phyloP scores from a whole-genome alignment of 495 filamentous ascomycete genomes.

The Xylaria nigripes region DNA sequence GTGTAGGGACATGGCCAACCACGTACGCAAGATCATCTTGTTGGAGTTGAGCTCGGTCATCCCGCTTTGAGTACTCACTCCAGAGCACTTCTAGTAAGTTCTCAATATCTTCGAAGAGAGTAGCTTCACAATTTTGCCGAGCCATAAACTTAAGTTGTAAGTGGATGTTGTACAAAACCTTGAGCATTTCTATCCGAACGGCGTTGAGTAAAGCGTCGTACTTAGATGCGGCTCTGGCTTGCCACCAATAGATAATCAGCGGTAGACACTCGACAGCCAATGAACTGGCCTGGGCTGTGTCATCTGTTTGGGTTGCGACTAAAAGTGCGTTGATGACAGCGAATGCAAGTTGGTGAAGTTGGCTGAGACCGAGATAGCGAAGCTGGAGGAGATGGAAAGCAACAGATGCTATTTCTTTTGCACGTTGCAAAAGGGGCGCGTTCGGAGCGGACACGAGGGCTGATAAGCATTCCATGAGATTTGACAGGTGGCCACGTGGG shows the following conservation, averaged over 20 bases:
- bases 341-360: conserved; percentile 62
- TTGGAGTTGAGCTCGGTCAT: conserved; percentile 64
- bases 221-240: conserved; percentile 50
- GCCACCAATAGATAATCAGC: conserved; percentile 66
- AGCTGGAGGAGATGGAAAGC: conserved; percentile 56
- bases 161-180: conserved; percentile 59
- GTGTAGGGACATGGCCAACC: conserved; percentile 26
- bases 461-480: conserved; percentile 59
- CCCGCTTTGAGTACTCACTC: conserved; percentile 62
- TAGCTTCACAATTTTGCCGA: conserved; percentile 19
- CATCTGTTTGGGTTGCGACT: conserved; percentile 55
- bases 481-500: conserved; percentile 27
- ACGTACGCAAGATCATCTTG: conserved; percentile 63
- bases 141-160: conserved; percentile 45
- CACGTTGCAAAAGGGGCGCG: conserved; percentile 56
- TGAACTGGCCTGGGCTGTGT: conserved; percentile 51
- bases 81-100: conserved; percentile 55
- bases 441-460: conserved; percentile 59
- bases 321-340: conserved; percentile 66
- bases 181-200: conserved; percentile 52
- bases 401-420: conserved; percentile 48
- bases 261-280: conserved; percentile 56
- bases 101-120: conserved; percentile 33
- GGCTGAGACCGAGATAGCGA: conserved; percentile 47
- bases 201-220: conserved; percentile 63